Conservation (phyloP, 2,329 filamentous ascomycete species). For the Colletotrichum limetticola region DNA sequence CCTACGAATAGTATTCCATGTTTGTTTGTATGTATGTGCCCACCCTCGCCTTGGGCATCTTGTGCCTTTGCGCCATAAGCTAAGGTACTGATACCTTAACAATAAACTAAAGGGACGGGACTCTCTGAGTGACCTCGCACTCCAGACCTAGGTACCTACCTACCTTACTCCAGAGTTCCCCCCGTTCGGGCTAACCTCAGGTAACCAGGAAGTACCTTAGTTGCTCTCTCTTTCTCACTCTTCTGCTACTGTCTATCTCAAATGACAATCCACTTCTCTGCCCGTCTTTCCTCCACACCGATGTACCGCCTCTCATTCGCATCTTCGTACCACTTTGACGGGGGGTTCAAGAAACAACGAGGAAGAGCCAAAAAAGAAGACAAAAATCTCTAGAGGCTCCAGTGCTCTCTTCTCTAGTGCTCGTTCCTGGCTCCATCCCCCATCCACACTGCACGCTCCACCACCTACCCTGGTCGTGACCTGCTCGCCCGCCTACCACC, state of each 20-base stretch:
- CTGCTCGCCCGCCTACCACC: constrained; percentile 12
- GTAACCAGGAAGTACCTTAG: background rate
- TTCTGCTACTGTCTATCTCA: background rate
- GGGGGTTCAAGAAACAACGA: constrained; percentile 5
- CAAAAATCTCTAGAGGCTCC: constrained; percentile 21
- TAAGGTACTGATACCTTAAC: background rate
- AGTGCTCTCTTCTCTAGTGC: constrained; percentile 6
- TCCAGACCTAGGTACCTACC: background rate
- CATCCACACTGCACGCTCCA: constrained; percentile 8
- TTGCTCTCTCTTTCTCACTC: background rate
- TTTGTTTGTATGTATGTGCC: background rate
- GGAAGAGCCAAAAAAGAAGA: background rate
- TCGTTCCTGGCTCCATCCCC: constrained; percentile 9
- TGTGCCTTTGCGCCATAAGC: constrained; percentile 11
- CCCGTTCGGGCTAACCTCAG: background rate
- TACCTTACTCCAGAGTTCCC: background rate
- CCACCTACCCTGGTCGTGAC: constrained; percentile 30
- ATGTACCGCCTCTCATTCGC: constrained; percentile 8
- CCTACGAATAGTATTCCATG: too few species aligned
- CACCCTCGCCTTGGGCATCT: background rate
- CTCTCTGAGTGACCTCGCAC: background rate
- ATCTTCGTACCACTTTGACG: background rate
- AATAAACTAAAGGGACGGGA: background rate
- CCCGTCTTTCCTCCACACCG: constrained; percentile 5
- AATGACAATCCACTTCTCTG: background rate